phyloP scores from a whole-genome alignment of 805 yeast genomes.

The Hanseniaspora singularis region DNA sequence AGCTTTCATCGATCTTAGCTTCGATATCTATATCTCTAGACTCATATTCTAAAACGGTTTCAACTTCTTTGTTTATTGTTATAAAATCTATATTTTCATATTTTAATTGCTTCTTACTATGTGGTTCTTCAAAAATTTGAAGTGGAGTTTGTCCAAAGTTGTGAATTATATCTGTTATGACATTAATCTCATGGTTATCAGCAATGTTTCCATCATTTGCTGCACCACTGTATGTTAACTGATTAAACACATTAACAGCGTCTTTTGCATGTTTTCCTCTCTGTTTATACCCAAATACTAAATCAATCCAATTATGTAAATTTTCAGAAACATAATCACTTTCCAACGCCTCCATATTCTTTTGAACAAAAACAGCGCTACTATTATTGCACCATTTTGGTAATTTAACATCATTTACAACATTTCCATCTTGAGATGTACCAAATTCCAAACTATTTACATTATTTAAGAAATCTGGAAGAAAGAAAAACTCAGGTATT shows the following conservation, averaged over 20 bases:
- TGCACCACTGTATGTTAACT: conserved; percentile 73
- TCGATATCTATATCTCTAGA: conserved; percentile 19
- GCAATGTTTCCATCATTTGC: conserved; percentile 61
- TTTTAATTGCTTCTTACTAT: conserved; percentile 34
- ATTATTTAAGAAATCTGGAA: conserved; percentile 68
- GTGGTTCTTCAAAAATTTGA: conserved; percentile 58
- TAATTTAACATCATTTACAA: conserved; percentile 49
- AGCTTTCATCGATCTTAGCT: conserved; percentile 21
- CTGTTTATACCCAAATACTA: conserved; percentile 72
- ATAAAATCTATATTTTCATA: conserved; percentile 2
- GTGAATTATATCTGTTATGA: conserved; percentile 73
- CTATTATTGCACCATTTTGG: conserved; percentile 81
- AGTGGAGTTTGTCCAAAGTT: conserved; percentile 87
- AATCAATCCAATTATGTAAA: conserved; percentile 74
- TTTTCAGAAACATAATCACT: conserved; percentile 67
- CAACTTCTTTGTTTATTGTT: conserved; percentile 15
- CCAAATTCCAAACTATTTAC: conserved; percentile 62
- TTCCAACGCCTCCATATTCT: conserved; percentile 74
- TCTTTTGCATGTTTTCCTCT: conserved; percentile 56
- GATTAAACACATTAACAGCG: conserved; percentile 68
- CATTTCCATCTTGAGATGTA: conserved; percentile 44
- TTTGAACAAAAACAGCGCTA: conserved; percentile 58
- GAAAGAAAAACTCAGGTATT: conserved; percentile 72
- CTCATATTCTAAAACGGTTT: conserved; percentile 13
- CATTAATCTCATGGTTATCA: conserved; percentile 62